These are phyloP conservation scores for Geosmithia putterillii DNA, from an alignment of 2,329 filamentous ascomycete species.

Conservation along the genomic window DNA sequence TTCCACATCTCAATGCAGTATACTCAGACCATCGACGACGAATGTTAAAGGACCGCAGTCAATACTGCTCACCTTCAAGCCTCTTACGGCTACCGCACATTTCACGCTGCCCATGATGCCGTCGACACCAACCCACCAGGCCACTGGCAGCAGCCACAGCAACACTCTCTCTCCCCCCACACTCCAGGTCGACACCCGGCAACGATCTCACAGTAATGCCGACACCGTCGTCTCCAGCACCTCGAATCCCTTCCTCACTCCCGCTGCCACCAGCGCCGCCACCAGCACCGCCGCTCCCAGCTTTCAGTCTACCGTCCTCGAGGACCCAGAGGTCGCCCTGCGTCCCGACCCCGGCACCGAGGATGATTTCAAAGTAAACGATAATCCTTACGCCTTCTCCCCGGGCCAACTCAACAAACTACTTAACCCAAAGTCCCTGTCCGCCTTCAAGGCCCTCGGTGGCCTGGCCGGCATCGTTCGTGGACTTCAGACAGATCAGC, in stretches of 20 bases:
- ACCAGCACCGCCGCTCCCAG: neutral
- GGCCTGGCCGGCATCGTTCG: slow-evolving; percentile 63
- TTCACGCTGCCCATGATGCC: neutral
- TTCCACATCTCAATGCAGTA: neutral
- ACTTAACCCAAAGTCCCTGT: slow-evolving; percentile 71
- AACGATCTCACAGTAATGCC: slow-evolving; percentile 4
- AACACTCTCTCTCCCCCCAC: slow-evolving; percentile 1
- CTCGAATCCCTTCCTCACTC: slow-evolving; percentile 8
- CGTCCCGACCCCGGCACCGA: slow-evolving; percentile 61
- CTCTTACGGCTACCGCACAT: too few relatives aligned
- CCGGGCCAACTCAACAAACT: slow-evolving; percentile 73
- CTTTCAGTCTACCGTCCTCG: slow-evolving; percentile 1
- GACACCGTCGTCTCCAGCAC: slow-evolving; percentile 5
- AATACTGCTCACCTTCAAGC: too few relatives aligned
- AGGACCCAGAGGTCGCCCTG: slow-evolving; percentile 31
- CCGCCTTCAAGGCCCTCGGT: slow-evolving; percentile 66
- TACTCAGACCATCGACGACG: neutral
- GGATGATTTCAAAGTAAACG: slow-evolving; percentile 55
- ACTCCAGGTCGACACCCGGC: slow-evolving; percentile 3
- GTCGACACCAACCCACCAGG: neutral
- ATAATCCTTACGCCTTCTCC: slow-evolving; percentile 76
- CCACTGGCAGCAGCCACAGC: neutral
- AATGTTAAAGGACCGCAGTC: too few relatives aligned
- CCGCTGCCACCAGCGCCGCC: slow-evolving; percentile 2
- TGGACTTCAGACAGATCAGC: slow-evolving; percentile 58